Evolutionary conservation across 257 asterid genomes (phyloP).

Genomic region (Nicotiana otophora): DNA sequence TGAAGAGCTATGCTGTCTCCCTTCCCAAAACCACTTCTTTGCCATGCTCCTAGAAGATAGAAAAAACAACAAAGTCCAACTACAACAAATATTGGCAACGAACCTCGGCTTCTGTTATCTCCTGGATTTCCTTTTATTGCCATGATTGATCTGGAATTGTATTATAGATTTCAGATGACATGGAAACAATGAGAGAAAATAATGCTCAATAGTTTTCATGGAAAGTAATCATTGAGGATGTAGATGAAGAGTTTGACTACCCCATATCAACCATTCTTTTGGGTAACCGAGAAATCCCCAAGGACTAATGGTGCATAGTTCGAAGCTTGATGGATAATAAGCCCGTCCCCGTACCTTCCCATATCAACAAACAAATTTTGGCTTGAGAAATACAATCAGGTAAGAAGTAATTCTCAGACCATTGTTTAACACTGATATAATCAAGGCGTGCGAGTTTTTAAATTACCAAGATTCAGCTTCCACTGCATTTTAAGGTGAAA

Average conservation of each 20-base stretch:
- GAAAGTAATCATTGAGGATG: background rate
- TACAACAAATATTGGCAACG: conserved; percentile 12
- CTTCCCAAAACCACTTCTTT: conserved; percentile 22
- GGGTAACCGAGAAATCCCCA: too few relatives aligned
- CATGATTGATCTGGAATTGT: conserved; percentile 13
- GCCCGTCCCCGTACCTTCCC: background rate
- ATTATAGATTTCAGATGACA: background rate
- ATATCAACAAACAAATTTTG: background rate
- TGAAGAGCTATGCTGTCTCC: conserved; percentile 18
- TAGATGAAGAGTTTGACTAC: background rate
- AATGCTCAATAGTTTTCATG: background rate
- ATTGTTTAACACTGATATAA: background rate
- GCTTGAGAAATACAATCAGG: conserved; percentile 1
- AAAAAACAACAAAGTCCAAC: conserved; percentile 19
- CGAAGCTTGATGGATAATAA: too few relatives aligned
- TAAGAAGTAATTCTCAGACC: background rate
- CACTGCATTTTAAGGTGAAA: background rate
- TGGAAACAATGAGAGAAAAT: background rate
- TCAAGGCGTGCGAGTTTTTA: background rate
- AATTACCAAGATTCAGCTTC: background rate
- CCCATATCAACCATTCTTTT: background rate
- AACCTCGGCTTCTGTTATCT: conserved; percentile 19
- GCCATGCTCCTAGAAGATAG: conserved; percentile 24
- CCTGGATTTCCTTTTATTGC: conserved; percentile 26
- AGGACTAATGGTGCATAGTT: too few relatives aligned